phyloP scores from a whole-genome alignment of 371 early-diverging fungal genomes.

The Circinella minor region DNA sequence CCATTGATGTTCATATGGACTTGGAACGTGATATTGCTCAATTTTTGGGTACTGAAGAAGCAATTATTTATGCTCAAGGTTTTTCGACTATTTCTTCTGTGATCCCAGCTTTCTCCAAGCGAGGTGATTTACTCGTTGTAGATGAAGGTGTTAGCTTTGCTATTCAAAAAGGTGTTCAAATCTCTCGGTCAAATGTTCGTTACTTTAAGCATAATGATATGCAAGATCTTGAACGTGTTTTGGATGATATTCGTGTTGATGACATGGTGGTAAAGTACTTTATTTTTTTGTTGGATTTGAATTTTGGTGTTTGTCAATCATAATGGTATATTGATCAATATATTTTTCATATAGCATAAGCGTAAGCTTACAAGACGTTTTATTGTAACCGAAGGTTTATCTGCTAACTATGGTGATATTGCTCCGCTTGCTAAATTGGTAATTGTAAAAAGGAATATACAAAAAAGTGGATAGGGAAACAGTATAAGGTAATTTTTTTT shows the following conservation, averaged over 20 bases:
- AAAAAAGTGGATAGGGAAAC: no score
- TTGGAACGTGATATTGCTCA: slow-evolving; percentile 91
- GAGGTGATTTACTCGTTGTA: slow-evolving; percentile 95
- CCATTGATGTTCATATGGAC: slow-evolving; percentile 96
- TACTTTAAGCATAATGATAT: slow-evolving; percentile 96
- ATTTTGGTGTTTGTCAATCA: no score
- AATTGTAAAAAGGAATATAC: not conserved
- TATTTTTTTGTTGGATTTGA: not conserved
- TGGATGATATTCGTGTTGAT: slow-evolving; percentile 77
- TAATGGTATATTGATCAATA: no score
- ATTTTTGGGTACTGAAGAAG: slow-evolving; percentile 87
- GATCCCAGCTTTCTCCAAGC: slow-evolving; percentile 98
- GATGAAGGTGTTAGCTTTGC: slow-evolving; percentile 92
- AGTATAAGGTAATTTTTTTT: no score
- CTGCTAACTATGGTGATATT: slow-evolving; percentile 92
- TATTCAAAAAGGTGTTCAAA: slow-evolving; percentile 90
- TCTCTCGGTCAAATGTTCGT: slow-evolving; percentile 87
- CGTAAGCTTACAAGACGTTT: slow-evolving; percentile 90
- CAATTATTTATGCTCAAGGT: slow-evolving; percentile 99
- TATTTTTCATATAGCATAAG: slow-evolving; percentile 50
- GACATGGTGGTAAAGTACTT: slow-evolving; percentile 17
- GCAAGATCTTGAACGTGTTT: slow-evolving; percentile 90
- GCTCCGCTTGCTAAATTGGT: slow-evolving; percentile 84
- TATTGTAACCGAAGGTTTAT: slow-evolving; percentile 98
- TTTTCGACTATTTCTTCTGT: slow-evolving; percentile 94